These are phyloP conservation scores for Kalmusia sp. DNA, from an alignment of 2,329 filamentous ascomycete genomes.

Conservation along the genomic window DNA sequence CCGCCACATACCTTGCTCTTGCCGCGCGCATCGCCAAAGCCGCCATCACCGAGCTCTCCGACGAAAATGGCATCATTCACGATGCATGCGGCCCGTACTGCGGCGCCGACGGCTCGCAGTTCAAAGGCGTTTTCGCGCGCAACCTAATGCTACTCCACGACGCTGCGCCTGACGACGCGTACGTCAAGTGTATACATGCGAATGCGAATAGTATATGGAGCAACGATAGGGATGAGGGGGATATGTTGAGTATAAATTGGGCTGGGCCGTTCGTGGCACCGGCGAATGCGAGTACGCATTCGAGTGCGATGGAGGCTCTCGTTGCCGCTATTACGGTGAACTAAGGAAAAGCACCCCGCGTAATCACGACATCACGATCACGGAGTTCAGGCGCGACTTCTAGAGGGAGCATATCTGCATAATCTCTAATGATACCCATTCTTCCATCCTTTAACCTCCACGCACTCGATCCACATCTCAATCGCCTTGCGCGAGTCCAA, in stretches of 20 bases:
- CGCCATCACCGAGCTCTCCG: conserved; percentile 44
- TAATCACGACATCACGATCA: not conserved
- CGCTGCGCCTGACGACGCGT: conserved; percentile 58
- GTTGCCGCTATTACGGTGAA: conserved; percentile 61
- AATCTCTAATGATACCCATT: conserved; percentile 22
- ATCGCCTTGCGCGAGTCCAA: no score
- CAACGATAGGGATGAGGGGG: conserved; percentile 59
- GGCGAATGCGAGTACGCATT: conserved; percentile 66
- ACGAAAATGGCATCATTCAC: conserved; percentile 48
- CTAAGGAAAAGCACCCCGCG: conserved; percentile 1
- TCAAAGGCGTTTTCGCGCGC: conserved; percentile 75
- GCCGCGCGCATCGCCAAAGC: conserved; percentile 50
- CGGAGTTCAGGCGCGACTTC: not conserved
- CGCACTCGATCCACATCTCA: no score
- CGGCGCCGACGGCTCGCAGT: conserved; percentile 62
- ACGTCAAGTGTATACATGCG: conserved; percentile 61
- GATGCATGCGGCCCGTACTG: conserved; percentile 50
- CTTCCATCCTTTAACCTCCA: not conserved
- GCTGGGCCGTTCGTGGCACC: conserved; percentile 62
- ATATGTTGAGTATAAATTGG: conserved; percentile 70
- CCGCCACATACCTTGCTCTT: conserved; percentile 40
- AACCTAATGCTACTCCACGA: conserved; percentile 67
- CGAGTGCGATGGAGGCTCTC: conserved; percentile 70
- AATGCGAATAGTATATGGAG: conserved; percentile 73
- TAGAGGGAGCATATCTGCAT: not conserved